Evolutionary conservation across 2,329 filamentous ascomycete species (phyloP).

Genomic region (Thermothelomyces thermophilus): DNA sequence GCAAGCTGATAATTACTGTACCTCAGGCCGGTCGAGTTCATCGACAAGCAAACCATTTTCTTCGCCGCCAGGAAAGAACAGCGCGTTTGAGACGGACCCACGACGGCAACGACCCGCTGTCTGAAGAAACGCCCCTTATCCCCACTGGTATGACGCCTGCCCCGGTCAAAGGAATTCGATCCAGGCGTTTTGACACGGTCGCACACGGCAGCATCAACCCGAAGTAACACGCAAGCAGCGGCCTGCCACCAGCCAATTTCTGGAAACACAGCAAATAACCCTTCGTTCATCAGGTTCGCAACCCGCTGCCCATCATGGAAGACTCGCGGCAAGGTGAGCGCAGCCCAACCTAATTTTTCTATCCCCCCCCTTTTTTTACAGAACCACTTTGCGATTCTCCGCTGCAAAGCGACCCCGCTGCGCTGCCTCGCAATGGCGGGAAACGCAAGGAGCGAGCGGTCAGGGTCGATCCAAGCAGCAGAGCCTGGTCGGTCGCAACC

Average conservation of each 20-base stretch:
- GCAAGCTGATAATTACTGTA: neutral
- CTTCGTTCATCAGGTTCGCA: slow-evolving; percentile 22
- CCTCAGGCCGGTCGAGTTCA: neutral
- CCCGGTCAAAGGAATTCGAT: slow-evolving; percentile 22
- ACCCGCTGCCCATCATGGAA: slow-evolving; percentile 22
- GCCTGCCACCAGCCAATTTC: slow-evolving; percentile 7
- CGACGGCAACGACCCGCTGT: slow-evolving; percentile 19
- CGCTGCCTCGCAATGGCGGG: slow-evolving; percentile 9
- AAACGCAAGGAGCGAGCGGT: slow-evolving; percentile 7
- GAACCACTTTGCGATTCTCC: slow-evolving; percentile 12
- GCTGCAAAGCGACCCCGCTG: neutral
- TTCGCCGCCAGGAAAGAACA: neutral
- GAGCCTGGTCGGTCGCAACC: slow-evolving; percentile 19
- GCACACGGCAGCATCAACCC: slow-evolving; percentile 12
- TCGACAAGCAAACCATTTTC: neutral
- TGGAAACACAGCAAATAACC: slow-evolving; percentile 9
- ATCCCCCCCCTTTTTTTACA: neutral
- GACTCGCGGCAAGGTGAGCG: slow-evolving; percentile 24
- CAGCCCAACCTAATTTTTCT: too few species aligned
- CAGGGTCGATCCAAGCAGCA: slow-evolving; percentile 14
- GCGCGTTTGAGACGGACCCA: slow-evolving; percentile 11
- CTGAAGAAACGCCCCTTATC: slow-evolving; percentile 18
- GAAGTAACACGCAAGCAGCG: slow-evolving; percentile 14
- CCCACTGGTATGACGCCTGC: slow-evolving; percentile 26
- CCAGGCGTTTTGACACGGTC: slow-evolving; percentile 23